Base-by-base conservation (phyloP, 1,139 yeast genomes). In the Lodderomyces jiufengensis region DNA sequence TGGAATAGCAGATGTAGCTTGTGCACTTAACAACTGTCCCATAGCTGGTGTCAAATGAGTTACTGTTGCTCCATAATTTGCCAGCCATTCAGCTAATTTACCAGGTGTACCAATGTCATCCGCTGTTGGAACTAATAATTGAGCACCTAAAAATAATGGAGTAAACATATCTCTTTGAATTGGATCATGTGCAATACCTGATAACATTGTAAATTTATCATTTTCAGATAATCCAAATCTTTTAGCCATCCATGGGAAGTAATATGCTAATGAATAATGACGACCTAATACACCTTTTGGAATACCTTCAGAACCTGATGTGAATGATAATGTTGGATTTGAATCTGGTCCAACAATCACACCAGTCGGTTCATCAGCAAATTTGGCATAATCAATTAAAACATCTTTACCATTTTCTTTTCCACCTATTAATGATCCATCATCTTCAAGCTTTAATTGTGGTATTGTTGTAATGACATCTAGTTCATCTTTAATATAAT, bases 101-200 rank as follows among this genome's bases (percentile, higher is more conserved):
- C 98, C 98, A 5, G 99, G 98, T 4, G 98, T 92, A 34, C 98
- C 98, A 53, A 92, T 92, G 57, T 94, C 99, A 57, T 92, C 97
- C 15, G 88, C 80, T 9, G 97, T 88, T 36, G 99, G 99, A 20
- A 92, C 95, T 44, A 87, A 71, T 40, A 92, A 70, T 49, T 82
- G 85, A 9, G 98, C 98, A 43, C 99, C 99, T 44, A 92, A 70
- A 62, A 92, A 92, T 44, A 92, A 73, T 21, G 99, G 99, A 2
- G 99, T 94, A 61, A 92, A 92, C 84, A 92, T 94, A 59, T 92
- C 99, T 70, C 99, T 83, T 67, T 92, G 99, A 44, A 92, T 92
- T 11, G 99, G 99, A 63, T 92, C 99, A 57, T 92, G 99, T 0
- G 99, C 99, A 59, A 92, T 92, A 55, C 99, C 99, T 20, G 95